A percentile compares a stretch with the other conserved stretches of the same genome.
phyloP scores from a whole-genome alignment of 805 yeast species.

The Candida silvatica region DNA sequence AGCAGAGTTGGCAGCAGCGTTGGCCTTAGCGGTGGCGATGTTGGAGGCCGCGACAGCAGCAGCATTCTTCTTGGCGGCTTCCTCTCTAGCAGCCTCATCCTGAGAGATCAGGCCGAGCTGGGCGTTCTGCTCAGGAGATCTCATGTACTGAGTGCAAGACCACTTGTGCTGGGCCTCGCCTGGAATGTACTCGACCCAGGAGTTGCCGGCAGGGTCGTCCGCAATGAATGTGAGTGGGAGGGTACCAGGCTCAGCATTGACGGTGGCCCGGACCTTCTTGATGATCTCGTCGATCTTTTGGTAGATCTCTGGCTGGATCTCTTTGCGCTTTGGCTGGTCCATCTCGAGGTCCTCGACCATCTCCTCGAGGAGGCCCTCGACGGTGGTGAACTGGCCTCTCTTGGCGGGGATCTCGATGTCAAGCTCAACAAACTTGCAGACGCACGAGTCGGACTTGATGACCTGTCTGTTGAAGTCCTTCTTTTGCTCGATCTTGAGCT shows the following conservation, averaged over 20 bases:
- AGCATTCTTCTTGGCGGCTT: slow-evolving; percentile 6
- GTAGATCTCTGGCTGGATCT: slow-evolving; percentile 64
- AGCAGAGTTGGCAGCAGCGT: slow-evolving; percentile 32
- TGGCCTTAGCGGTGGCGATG: slow-evolving; percentile 24
- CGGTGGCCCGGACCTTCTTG: slow-evolving; percentile 44
- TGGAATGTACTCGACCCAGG: slow-evolving; percentile 88
- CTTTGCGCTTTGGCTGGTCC: slow-evolving; percentile 77
- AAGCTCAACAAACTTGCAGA: slow-evolving; percentile 70
- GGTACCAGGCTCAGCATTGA: slow-evolving; percentile 58
- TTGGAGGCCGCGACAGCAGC: slow-evolving; percentile 24
- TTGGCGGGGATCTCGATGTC: slow-evolving; percentile 95
- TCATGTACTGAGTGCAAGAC: slow-evolving; percentile 72
- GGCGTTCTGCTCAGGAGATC: slow-evolving; percentile 86
- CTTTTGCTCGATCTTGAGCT: slow-evolving; percentile 55
- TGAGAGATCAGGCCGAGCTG: slow-evolving; percentile 72
- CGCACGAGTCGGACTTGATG: slow-evolving; percentile 81
- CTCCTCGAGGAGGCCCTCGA: slow-evolving; percentile 81
- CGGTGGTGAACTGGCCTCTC: slow-evolving; percentile 85
- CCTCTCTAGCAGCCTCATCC: slow-evolving; percentile 42
- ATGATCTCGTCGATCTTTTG: slow-evolving; percentile 70
- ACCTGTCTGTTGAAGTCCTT: slow-evolving; percentile 85
- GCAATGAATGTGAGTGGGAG: slow-evolving; percentile 71
- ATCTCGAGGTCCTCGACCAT: slow-evolving; percentile 65
- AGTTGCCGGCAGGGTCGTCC: slow-evolving; percentile 96
- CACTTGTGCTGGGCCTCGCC: slow-evolving; percentile 86